Evolutionary conservation across 495 filamentous ascomycete species (phyloP).

Genomic region (Tuber borchii): DNA sequence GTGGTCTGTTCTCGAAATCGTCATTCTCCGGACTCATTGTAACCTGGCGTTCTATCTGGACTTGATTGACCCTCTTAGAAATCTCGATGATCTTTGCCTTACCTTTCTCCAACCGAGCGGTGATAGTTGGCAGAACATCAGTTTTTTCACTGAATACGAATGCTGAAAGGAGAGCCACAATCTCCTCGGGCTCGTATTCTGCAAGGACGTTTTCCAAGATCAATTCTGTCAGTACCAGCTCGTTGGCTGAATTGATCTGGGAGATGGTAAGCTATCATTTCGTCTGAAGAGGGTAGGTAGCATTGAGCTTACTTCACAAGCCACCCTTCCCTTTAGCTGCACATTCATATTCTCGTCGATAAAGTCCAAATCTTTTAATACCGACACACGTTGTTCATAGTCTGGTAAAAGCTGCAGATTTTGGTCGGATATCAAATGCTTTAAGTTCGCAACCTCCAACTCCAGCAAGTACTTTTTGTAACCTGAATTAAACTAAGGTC

Average conservation of each 20-base stretch:
- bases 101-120: slow-evolving; percentile 72
- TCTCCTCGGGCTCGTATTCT: slow-evolving; percentile 92
- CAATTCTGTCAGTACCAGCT: slow-evolving; percentile 93
- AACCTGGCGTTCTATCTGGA: slow-evolving; percentile 82
- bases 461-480: slow-evolving; percentile 92
- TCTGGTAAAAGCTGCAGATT: slow-evolving; percentile 96
- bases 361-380: slow-evolving; percentile 83
- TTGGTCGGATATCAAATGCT: slow-evolving; percentile 85
- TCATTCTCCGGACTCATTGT: slow-evolving; percentile 79
- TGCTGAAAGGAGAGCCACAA: slow-evolving; percentile 83
- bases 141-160: slow-evolving; percentile 99
- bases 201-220: slow-evolving; percentile 94
- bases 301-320: slow-evolving; percentile 62
- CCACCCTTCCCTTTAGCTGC: slow-evolving; percentile 93
- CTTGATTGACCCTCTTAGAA: slow-evolving; percentile 79
- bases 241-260: slow-evolving; percentile 87
- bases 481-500: slow-evolving; percentile 69
- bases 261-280: slow-evolving; percentile 5
- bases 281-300: neutral
- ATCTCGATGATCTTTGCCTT: slow-evolving; percentile 79
- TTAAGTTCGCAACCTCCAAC: slow-evolving; percentile 78
- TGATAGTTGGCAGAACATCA: slow-evolving; percentile 73
- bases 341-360: slow-evolving; percentile 78
- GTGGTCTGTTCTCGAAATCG: slow-evolving; percentile 77
- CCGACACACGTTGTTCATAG: slow-evolving; percentile 89